phyloP scores from a whole-genome alignment of 2,329 filamentous ascomycete genomes.

The Trichoderma aggressivum region DNA sequence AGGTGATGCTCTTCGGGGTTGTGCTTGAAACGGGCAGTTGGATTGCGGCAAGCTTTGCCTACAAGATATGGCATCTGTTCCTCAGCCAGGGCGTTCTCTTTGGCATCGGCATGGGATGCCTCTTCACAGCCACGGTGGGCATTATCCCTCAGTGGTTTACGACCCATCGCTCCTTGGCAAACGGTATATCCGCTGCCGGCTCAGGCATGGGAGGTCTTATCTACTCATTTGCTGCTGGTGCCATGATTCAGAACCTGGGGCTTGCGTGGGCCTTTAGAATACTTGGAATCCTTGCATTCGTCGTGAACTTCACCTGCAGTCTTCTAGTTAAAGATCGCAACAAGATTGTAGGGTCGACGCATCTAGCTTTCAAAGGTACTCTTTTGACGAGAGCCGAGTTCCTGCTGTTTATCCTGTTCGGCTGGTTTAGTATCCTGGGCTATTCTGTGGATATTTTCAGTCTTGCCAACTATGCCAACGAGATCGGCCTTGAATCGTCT shows the following conservation, averaged over 20 bases:
- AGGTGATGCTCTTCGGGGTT: slow-evolving; percentile 62
- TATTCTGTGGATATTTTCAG: slow-evolving; percentile 77
- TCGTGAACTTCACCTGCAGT: slow-evolving; percentile 61
- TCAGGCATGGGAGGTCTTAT: slow-evolving; percentile 70
- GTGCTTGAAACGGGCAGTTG: slow-evolving; percentile 62
- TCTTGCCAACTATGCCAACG: slow-evolving; percentile 67
- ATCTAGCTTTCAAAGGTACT: slow-evolving; percentile 61
- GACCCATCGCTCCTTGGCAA: slow-evolving; percentile 64
- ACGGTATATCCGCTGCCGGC: slow-evolving; percentile 65
- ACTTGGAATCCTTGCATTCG: slow-evolving; percentile 60
- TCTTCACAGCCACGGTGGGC: slow-evolving; percentile 66
- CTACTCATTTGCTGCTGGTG: slow-evolving; percentile 64
- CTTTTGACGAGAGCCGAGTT: slow-evolving; percentile 63
- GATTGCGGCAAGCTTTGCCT: slow-evolving; percentile 67
- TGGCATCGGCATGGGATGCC: slow-evolving; percentile 73
- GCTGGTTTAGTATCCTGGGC: slow-evolving; percentile 67
- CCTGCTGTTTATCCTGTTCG: slow-evolving; percentile 62
- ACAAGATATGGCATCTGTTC: slow-evolving; percentile 70
- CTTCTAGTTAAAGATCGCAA: slow-evolving; percentile 69
- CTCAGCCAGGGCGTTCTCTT: slow-evolving; percentile 73
- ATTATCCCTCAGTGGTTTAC: slow-evolving; percentile 74
- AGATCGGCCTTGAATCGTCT: slow-evolving; percentile 61
- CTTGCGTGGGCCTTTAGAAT: slow-evolving; percentile 66
- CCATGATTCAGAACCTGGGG: slow-evolving; percentile 63
- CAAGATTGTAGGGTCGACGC: slow-evolving; percentile 63